phyloP scores from a whole-genome alignment of 768 basidiomycete genomes.

The Ephemerocybe angulata region DNA sequence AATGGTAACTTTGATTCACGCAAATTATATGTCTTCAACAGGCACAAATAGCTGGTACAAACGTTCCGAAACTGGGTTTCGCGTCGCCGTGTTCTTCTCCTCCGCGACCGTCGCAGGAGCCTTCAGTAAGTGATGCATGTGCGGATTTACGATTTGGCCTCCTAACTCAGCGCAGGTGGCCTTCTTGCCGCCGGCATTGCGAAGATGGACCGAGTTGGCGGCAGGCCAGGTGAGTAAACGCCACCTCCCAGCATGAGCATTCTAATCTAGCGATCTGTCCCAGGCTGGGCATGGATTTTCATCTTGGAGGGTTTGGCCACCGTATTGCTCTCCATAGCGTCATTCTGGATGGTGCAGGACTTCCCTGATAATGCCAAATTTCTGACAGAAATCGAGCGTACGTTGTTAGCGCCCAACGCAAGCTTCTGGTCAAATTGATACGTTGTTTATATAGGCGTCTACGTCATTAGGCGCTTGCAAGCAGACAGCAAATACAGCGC shows the following conservation, averaged over 20 bases:
- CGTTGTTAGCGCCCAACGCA: slow-evolving; percentile 12
- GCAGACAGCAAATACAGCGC: slow-evolving; percentile 66
- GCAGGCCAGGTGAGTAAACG: slow-evolving; percentile 47
- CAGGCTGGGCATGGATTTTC: slow-evolving; percentile 68
- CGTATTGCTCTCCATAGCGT: slow-evolving; percentile 50
- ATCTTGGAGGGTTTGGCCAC: slow-evolving; percentile 74
- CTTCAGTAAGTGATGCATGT: slow-evolving; percentile 45
- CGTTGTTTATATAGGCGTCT: slow-evolving; percentile 39
- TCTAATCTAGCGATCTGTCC: not conserved
- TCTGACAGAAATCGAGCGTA: slow-evolving; percentile 59
- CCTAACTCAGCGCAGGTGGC: slow-evolving; percentile 39
- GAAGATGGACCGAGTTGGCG: slow-evolving; percentile 68
- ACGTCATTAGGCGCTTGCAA: slow-evolving; percentile 62
- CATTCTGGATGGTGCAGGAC: slow-evolving; percentile 74
- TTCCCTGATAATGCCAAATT: slow-evolving; percentile 77
- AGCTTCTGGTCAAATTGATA: not conserved
- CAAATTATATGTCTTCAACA: too few relatives aligned
- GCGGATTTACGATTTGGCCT: not conserved
- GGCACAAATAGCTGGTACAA: slow-evolving; percentile 66
- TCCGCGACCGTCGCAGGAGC: slow-evolving; percentile 78
- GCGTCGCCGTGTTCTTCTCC: slow-evolving; percentile 74
- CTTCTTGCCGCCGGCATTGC: slow-evolving; percentile 63
- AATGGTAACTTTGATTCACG: too few relatives aligned
- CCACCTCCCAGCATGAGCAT: slow-evolving; percentile 13
- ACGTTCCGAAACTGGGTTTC: slow-evolving; percentile 67